Base-by-base conservation (phyloP, 495 filamentous ascomycete species). In the Recurvomyces mirabilis region DNA sequence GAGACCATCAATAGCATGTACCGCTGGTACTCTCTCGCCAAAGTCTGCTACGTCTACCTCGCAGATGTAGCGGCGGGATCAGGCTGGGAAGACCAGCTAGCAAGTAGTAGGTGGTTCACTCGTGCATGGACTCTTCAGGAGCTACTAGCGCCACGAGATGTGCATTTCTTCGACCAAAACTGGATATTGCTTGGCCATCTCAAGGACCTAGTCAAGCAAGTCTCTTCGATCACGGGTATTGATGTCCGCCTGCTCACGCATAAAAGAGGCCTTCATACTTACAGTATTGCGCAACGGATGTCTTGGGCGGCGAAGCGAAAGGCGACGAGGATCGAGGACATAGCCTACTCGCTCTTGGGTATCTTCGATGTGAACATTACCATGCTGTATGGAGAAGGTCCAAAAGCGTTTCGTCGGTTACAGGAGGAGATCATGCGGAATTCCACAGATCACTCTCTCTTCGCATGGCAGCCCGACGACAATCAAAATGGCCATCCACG, bases 311-410 rank as follows among this genome's bases (percentile, higher is more conserved):
- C 46, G 5, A 25, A 28, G 3, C 36, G 54, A 38, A 21, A 25
- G 9, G 49, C 47, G 6, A 46, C 41, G 17, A 32, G 37, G 11
- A 14, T 47, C 3, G 62, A 65, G 44, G 63, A 65, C 35, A 49
- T 51, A 15, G 63, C 63, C 7, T 65, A 64, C 39, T 55, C 46
- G 25, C 46, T 65, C 3, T 30, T 65, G 5, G 63, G 63, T 14
- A 22, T 65, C 6, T 62, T 64, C 38, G 40, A 51, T 19, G 41
- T 65, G 32, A 63, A 59, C 43, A 61, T 65, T 56, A 47, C 57
- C 1, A 46, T 65, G 32, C 50, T 63, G n/a, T 67, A 67, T 41
- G 64, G 64, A 11, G 64, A 67, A 32, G 61, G 60, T 3, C 33
- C 43, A 4, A 56, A 52, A 22, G 55, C 62, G 14, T 60, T 65